phyloP scores from a whole-genome alignment of 441 rosid genomes.

The Syzygium syzygioides region DNA sequence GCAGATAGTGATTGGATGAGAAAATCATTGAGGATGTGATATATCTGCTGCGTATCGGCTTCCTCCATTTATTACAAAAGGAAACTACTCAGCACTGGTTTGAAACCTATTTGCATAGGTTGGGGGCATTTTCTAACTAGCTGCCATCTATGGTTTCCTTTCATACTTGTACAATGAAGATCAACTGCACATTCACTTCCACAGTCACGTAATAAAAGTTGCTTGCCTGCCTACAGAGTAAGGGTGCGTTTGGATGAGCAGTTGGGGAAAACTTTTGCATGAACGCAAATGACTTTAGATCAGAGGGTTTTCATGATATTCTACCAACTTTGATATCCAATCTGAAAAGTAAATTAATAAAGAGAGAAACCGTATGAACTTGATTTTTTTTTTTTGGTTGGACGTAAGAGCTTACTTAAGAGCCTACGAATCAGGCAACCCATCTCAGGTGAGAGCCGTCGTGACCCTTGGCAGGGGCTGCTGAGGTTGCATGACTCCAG shows the following conservation, averaged over 20 bases:
- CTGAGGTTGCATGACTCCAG: not conserved
- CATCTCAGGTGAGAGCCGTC: not conserved
- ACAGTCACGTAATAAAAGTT: not conserved
- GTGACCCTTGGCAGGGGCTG: not conserved
- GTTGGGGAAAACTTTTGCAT: not conserved
- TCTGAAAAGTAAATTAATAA: not conserved
- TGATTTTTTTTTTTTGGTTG: too few species aligned
- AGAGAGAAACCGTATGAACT: not conserved
- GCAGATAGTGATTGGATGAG: not conserved
- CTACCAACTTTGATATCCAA: not conserved
- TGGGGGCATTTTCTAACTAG: not conserved
- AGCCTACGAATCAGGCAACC: not conserved
- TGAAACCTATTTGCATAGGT: not conserved
- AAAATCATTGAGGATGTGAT: not conserved
- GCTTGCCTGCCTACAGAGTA: not conserved
- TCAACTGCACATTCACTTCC: not conserved
- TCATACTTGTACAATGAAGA: not conserved
- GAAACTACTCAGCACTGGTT: not conserved
- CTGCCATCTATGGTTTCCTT: not conserved
- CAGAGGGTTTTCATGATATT: not conserved
- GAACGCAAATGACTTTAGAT: not conserved
- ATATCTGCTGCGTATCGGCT: not conserved
- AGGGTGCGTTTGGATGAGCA: not conserved
- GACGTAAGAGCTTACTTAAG: not conserved
- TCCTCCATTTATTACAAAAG: not conserved